A percentile compares a stretch with the other conserved stretches of the same genome.
Conservation (phyloP, 306 rosid species). For the Medicago arabica region DNA sequence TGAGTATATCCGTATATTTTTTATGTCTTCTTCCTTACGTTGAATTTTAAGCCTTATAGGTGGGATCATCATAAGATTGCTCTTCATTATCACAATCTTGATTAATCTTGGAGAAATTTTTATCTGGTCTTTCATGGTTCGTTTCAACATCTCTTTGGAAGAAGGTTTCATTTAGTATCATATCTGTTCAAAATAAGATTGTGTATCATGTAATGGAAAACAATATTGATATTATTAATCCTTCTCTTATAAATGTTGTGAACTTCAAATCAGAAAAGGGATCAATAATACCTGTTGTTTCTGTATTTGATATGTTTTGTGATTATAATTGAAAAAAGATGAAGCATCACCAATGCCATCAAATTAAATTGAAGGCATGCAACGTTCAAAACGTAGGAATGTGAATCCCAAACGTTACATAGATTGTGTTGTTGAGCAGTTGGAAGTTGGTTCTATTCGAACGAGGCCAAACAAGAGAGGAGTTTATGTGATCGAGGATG, state of each 20-base stretch:
- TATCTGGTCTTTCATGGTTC: conserved; percentile 76
- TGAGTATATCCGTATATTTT: too few species aligned
- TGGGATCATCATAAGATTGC: conserved; percentile 79
- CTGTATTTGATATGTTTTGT: conserved; percentile 44
- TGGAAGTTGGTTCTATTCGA: conserved; percentile 60
- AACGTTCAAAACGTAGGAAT: conserved; percentile 84
- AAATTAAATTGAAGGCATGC: conserved; percentile 47
- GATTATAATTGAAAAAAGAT: background rate
- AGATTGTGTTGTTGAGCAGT: conserved; percentile 56
- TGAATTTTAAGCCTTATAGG: conserved; percentile 55
- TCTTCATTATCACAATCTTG: conserved; percentile 57
- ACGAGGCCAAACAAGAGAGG: conserved; percentile 49
- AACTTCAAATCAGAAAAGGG: conserved; percentile 62
- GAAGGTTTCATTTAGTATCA: conserved; percentile 58
- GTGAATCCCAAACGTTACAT: conserved; percentile 77
- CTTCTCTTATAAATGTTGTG: conserved; percentile 44
- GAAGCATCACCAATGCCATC: conserved; percentile 4
- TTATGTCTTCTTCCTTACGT: too few species aligned
- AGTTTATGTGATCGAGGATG: background rate
- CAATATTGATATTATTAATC: conserved; percentile 24
- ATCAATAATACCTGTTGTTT: conserved; percentile 49
- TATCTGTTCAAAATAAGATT: conserved; percentile 67
- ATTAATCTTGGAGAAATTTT: conserved; percentile 62
- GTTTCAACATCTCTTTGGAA: conserved; percentile 60
- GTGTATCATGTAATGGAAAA: conserved; percentile 65